Conservation (phyloP, 2,329 filamentous ascomycete species). For the Pestalotiopsis sp. region DNA sequence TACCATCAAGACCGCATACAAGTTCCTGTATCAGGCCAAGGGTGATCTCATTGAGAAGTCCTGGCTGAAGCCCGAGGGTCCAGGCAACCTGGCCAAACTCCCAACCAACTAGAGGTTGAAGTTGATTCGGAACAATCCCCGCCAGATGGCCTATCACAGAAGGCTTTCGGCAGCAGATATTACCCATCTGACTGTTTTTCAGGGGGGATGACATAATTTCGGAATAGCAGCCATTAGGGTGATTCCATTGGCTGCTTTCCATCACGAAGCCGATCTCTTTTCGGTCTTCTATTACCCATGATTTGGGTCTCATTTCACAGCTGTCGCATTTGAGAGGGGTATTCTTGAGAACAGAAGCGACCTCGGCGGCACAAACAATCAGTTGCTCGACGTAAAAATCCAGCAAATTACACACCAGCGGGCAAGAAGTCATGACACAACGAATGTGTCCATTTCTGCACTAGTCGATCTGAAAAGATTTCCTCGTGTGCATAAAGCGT, state of each 20-base stretch:
- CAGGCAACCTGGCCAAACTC: conserved; percentile 71
- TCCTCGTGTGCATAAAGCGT: not conserved
- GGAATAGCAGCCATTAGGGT: conserved; percentile 9
- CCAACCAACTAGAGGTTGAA: conserved; percentile 53
- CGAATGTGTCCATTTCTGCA: not conserved
- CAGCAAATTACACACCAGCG: conserved; percentile 1
- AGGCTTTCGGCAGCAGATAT: not conserved
- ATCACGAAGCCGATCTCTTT: not conserved
- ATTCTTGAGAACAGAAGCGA: conserved; percentile 16
- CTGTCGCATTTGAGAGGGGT: not conserved
- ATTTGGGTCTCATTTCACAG: not conserved
- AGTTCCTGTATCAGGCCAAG: conserved; percentile 76
- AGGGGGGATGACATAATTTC: not conserved
- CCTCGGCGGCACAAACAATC: not conserved
- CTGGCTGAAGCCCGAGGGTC: conserved; percentile 69
- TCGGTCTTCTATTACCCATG: not conserved
- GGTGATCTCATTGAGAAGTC: conserved; percentile 75
- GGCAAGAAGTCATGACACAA: not conserved
- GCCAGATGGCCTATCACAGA: too few relatives aligned
- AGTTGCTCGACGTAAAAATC: conserved; percentile 5
- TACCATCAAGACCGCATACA: conserved; percentile 95
- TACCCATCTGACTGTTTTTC: not conserved
- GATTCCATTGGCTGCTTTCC: conserved; percentile 10
- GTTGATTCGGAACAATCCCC: not conserved
- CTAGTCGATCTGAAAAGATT: conserved; percentile 1